These are phyloP conservation scores for Sindora glabra DNA, from an alignment of 306 rosid genomes.

Conservation along the genomic window DNA sequence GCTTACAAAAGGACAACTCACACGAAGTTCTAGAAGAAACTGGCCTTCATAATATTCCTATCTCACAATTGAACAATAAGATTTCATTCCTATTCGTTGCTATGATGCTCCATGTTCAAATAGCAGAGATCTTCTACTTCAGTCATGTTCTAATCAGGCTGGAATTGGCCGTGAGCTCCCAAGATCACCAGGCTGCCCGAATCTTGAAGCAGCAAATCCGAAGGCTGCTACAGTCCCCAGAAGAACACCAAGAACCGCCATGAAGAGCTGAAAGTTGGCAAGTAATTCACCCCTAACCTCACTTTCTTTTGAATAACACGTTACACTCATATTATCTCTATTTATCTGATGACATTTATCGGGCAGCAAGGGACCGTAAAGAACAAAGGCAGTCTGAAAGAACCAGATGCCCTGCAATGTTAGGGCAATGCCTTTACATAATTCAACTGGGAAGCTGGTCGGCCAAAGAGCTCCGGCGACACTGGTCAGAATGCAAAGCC, in stretches of 20 bases:
- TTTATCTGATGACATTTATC: constrained; percentile 60
- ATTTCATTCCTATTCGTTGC: no score
- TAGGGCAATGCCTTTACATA: constrained; percentile 62
- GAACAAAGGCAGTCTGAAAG: constrained; percentile 94
- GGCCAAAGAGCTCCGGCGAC: constrained; percentile 66
- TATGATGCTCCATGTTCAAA: no score
- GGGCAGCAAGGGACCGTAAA: constrained; percentile 93
- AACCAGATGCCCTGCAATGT: constrained; percentile 97
- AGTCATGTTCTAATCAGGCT: constrained; percentile 34
- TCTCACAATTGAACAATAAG: background rate
- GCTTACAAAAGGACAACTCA: no score
- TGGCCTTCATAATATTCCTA: background rate
- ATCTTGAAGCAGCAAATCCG: constrained; percentile 53
- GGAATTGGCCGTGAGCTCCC: constrained; percentile 25
- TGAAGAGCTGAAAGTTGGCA: constrained; percentile 86
- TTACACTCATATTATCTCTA: constrained; percentile 14
- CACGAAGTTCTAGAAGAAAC: no score
- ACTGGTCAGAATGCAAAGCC: constrained; percentile 61
- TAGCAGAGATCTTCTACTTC: no score
- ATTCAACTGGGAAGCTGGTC: constrained; percentile 69
- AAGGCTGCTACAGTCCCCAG: constrained; percentile 49
- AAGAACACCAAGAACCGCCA: constrained; percentile 46
- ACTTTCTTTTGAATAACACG: constrained; percentile 50
- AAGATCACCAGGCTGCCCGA: constrained; percentile 31
- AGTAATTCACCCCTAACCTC: constrained; percentile 83